phyloP scores from a whole-genome alignment of 805 yeast genomes.

The Priceomyces carsonii region DNA sequence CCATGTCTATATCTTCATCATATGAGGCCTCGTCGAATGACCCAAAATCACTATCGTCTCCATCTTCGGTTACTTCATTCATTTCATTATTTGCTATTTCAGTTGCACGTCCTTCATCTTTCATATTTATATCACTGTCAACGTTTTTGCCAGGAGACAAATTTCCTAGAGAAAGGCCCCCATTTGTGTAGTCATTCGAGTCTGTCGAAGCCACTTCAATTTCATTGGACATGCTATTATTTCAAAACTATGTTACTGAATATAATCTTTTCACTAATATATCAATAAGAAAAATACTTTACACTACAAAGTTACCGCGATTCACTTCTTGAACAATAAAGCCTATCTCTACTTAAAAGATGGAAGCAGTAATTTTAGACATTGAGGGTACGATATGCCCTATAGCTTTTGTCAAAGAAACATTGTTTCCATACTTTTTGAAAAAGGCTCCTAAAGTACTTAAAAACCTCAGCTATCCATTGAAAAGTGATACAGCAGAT shows the following conservation, averaged over 20 bases:
- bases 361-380: slow-evolving; percentile 51
- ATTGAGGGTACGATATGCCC: slow-evolving; percentile 96
- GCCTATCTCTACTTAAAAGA: no score
- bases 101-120: slow-evolving; percentile 1
- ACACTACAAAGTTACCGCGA: no score
- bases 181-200: no score
- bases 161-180: no score
- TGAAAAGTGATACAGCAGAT: slow-evolving; percentile 15
- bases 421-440: slow-evolving; percentile 74
- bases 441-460: slow-evolving; percentile 46
- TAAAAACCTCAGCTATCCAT: slow-evolving; percentile 30
- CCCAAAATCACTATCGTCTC: slow-evolving; percentile 39
- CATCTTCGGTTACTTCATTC: slow-evolving; percentile 10
- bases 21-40: slow-evolving; percentile 37
- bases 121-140: background rate
- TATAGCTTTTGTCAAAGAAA: slow-evolving; percentile 81
- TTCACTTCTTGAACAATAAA: no score
- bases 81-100: background rate
- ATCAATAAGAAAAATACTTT: no score
- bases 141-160: no score
- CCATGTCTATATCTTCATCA: slow-evolving; percentile 19
- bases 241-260: no score
- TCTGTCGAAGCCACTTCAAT: no score
- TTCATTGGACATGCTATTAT: no score
- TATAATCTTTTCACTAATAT: no score